These are phyloP conservation scores for Schizothecium vesticola DNA, from an alignment of 495 filamentous ascomycete genomes.

Conservation along the genomic window DNA sequence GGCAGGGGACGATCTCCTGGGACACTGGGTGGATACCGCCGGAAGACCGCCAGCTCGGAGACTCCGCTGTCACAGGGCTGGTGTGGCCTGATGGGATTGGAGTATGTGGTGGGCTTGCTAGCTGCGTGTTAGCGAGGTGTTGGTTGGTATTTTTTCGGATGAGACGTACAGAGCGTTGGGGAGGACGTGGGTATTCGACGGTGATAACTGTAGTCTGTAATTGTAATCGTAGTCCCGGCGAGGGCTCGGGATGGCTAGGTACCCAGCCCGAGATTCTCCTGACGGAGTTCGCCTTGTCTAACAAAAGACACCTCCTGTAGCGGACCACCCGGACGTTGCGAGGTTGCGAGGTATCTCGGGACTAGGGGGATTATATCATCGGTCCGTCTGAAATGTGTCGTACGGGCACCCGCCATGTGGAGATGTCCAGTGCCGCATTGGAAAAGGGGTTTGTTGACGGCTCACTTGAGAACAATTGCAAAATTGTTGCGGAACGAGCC, in stretches of 20 bases:
- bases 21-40: not conserved
- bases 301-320: not conserved
- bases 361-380: not conserved
- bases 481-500: conserved; percentile 84
- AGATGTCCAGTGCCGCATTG: not conserved
- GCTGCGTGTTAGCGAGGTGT: not conserved
- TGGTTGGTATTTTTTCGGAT: not conserved
- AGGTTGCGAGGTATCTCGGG: not conserved
- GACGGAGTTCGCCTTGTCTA: not conserved
- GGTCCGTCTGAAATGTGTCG: not conserved
- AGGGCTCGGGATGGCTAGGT: not conserved
- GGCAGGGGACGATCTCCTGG: not conserved
- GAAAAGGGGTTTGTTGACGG: not conserved
- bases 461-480: conserved; percentile 57
- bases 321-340: not conserved
- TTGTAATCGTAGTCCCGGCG: not conserved
- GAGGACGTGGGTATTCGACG: not conserved
- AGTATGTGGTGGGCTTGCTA: not conserved
- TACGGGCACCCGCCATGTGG: not conserved
- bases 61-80: not conserved
- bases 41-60: not conserved
- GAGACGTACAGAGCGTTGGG: not conserved
- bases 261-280: not conserved
- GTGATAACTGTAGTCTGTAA: not conserved
- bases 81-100: not conserved